Percentiles rank a stretch among this genome's conserved stretches.
phyloP scores from a whole-genome alignment of 257 asterid genomes.

The Mitragyna speciosa region DNA sequence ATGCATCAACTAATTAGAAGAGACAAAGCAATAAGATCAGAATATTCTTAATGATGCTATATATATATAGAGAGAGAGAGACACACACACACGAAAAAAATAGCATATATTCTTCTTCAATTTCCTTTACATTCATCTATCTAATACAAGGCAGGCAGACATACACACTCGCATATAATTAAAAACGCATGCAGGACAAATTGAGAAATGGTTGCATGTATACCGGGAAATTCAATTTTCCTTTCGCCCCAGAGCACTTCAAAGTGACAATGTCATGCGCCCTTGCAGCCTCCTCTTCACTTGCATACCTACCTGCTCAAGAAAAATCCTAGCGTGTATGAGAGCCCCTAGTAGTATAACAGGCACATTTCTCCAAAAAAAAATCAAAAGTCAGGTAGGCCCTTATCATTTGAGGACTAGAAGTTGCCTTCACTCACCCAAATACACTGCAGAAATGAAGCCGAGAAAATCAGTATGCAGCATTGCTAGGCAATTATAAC shows the following conservation, averaged over 20 bases:
- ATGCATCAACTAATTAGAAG: not conserved
- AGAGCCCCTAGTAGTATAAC: not conserved
- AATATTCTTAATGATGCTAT: not conserved
- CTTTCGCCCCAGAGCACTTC: not conserved
- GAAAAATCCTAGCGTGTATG: not conserved
- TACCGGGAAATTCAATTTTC: slow-evolving; percentile 1
- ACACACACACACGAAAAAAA: no score
- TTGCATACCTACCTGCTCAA: not conserved
- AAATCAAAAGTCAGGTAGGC: not conserved
- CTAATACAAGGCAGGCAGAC: not conserved
- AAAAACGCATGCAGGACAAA: not conserved
- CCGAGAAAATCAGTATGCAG: not conserved
- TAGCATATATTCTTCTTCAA: no score
- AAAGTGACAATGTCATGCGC: slow-evolving; percentile 1
- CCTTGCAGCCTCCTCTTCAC: slow-evolving; percentile 10
- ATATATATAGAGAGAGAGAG: no score
- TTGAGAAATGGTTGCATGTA: not conserved
- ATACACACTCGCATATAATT: not conserved
- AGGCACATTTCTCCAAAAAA: not conserved
- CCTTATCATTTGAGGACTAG: not conserved
- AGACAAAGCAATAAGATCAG: not conserved
- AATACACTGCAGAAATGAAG: not conserved
- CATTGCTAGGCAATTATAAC: not conserved
- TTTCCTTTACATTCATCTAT: no score
- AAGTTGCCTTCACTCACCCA: not conserved